Evolutionary conservation across 2,329 filamentous ascomycete genomes (phyloP), one percentile per base, ranked within the genome.

Genomic region (Calonectria pseudoreteaudii): DNA sequence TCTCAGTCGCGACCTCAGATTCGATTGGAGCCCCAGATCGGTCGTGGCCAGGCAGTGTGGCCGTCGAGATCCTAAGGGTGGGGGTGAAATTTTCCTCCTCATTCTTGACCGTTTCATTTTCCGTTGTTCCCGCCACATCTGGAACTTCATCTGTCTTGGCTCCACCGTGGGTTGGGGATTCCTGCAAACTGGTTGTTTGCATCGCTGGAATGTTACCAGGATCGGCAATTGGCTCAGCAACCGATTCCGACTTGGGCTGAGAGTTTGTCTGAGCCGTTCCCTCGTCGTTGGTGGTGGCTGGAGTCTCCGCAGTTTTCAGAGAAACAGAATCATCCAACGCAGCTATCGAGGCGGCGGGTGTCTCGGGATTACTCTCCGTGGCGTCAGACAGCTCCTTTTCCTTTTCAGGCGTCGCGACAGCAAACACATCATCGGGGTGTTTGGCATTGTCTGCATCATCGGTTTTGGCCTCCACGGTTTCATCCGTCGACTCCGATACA

Each of bases 401-500:
- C 60, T 53, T 49, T 2, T 53, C 56, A 16, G 62, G 47, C 26
- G 60, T 23, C n/a, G 44, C 38, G 60, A 53, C 10, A 36, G 67
- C 47, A 18, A 53, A 49, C 23, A 73, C 60, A 26, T 77, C 72
- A 44, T 67, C 70, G 3, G 58, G 68, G 11, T 70, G 69, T 18
- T 78, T 68, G 23, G 76, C 66, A 23, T 81, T 79, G 6, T 47
- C 36, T 5, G 58, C 69, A 58, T 78, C 70, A 11, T 81, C 78
- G 30, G 64, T 70, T 70, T 84, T 83, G 14, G 84, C 86, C 58
- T 86, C 86, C 2, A 90, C 82, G 6, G 91, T 92, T 79, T 91
- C 90, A 72, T 92, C 89, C 2, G 91, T 92, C 2, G 89, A 90
- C 74, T 92, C 91, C 8, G 91, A 93, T 13, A 93, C 81, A 0